Conservation (phyloP, 1,284 basidiomycete species). For the Trametes versicolor region DNA sequence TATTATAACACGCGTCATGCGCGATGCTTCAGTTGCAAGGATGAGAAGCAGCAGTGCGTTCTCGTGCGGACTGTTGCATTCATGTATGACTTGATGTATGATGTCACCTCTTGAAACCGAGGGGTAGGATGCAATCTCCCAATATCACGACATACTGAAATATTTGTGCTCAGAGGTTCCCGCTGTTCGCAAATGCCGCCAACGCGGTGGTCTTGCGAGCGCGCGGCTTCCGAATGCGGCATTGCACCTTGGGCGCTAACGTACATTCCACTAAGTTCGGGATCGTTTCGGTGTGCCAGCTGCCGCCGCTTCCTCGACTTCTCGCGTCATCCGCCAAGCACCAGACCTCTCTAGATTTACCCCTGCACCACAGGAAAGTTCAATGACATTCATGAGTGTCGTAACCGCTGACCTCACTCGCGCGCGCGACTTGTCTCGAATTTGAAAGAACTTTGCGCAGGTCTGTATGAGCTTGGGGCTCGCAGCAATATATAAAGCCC, state of each 20-base stretch:
- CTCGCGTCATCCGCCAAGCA: slow-evolving; percentile 5
- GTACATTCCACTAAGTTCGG: slow-evolving; percentile 10
- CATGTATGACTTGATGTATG: too few species aligned
- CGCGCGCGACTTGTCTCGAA: background rate
- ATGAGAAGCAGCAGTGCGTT: too few species aligned
- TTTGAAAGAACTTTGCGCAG: background rate
- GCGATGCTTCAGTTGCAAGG: too few species aligned
- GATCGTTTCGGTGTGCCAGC: background rate
- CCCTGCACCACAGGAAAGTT: background rate
- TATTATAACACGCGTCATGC: too few species aligned
- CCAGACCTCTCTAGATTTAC: slow-evolving; percentile 4
- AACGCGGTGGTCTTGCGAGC: too few species aligned
- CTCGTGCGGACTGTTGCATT: too few species aligned
- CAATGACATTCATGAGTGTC: slow-evolving; percentile 6
- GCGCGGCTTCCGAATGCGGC: background rate
- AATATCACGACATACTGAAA: too few species aligned
- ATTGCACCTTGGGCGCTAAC: background rate
- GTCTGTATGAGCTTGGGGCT: background rate
- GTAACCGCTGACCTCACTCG: slow-evolving; percentile 23
- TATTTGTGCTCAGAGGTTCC: too few species aligned
- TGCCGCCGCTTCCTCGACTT: background rate
- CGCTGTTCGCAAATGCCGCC: too few species aligned
- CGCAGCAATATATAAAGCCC: slow-evolving; percentile 8
- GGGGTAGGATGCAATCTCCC: too few species aligned
- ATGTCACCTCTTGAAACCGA: too few species aligned